These are phyloP conservation scores for Scheffersomyces quercinus DNA, from an alignment of 1,139 yeast species.

Conservation along the genomic window DNA sequence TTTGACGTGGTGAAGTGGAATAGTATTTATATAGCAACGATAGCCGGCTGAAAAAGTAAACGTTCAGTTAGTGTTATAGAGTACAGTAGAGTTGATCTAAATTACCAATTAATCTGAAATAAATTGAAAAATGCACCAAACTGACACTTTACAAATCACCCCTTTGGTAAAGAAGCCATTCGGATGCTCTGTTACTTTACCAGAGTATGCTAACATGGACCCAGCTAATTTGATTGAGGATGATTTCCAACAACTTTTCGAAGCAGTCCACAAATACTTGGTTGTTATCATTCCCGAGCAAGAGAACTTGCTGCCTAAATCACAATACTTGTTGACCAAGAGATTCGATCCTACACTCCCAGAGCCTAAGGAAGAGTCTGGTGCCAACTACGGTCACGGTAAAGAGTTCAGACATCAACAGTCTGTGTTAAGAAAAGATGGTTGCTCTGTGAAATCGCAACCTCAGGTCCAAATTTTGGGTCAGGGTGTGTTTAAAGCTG, in stretches of 20 bases:
- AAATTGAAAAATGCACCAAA: constrained; percentile 1
- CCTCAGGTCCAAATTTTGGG: constrained; percentile 91
- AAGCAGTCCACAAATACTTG: constrained; percentile 65
- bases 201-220: constrained; percentile 64
- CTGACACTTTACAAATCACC: constrained; percentile 32
- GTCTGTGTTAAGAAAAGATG: constrained; percentile 78
- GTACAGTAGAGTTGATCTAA: too few relatives aligned
- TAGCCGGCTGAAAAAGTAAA: too few relatives aligned
- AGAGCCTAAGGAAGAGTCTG: constrained; percentile 39
- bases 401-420: constrained; percentile 78
- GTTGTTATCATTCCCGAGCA: constrained; percentile 76
- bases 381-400: constrained; percentile 78
- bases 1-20: too few relatives aligned
- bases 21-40: too few relatives aligned
- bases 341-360: constrained; percentile 75
- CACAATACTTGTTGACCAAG: constrained; percentile 73
- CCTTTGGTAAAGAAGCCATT: constrained; percentile 57
- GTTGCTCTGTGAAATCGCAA: constrained; percentile 72
- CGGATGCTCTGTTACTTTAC: constrained; percentile 68
- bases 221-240: constrained; percentile 68
- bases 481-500: constrained; percentile 71
- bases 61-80: too few relatives aligned
- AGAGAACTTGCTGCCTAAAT: constrained; percentile 62
- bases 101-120: too few relatives aligned
- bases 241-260: constrained; percentile 61